A percentile compares a stretch with the other conserved stretches of the same genome.
phyloP scores from a whole-genome alignment of 2,329 filamentous ascomycete genomes.

The Arthroderma uncinatum region DNA sequence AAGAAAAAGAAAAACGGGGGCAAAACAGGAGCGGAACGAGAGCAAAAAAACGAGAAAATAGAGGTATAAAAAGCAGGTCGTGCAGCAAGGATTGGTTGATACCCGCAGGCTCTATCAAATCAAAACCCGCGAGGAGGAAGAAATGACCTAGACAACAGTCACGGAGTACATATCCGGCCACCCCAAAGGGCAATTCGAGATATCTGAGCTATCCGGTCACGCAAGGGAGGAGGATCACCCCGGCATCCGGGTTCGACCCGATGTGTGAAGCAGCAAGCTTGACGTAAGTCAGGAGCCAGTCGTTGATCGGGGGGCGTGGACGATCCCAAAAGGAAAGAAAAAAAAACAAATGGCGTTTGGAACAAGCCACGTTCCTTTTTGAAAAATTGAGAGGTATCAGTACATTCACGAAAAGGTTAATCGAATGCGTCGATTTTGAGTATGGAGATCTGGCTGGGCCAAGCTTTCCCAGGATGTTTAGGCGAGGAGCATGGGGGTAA shows the following conservation, averaged over 20 bases:
- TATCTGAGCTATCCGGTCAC: neutral
- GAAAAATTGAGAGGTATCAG: constrained; percentile 2
- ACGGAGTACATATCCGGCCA: neutral
- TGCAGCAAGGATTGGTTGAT: neutral
- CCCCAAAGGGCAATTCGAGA: neutral
- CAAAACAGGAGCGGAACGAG: neutral
- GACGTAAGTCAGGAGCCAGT: neutral
- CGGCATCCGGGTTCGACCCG: neutral
- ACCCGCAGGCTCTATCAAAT: neutral
- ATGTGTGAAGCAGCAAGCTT: neutral
- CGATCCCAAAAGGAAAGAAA: neutral
- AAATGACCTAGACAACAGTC: neutral
- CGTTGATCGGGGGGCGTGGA: neutral
- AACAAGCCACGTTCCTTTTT: constrained; percentile 1
- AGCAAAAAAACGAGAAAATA: neutral
- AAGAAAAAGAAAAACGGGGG: neutral
- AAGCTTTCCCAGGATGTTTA: constrained; percentile 7
- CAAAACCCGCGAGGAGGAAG: neutral
- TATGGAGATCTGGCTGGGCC: constrained; percentile 5
- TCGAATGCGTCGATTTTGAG: neutral
- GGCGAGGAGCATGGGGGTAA: neutral
- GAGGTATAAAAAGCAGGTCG: neutral
- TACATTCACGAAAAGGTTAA: neutral
- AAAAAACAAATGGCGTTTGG: neutral
- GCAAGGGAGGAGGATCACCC: neutral